phyloP scores from a whole-genome alignment of 805 yeast species.

The Jamesozyma rosinii region DNA sequence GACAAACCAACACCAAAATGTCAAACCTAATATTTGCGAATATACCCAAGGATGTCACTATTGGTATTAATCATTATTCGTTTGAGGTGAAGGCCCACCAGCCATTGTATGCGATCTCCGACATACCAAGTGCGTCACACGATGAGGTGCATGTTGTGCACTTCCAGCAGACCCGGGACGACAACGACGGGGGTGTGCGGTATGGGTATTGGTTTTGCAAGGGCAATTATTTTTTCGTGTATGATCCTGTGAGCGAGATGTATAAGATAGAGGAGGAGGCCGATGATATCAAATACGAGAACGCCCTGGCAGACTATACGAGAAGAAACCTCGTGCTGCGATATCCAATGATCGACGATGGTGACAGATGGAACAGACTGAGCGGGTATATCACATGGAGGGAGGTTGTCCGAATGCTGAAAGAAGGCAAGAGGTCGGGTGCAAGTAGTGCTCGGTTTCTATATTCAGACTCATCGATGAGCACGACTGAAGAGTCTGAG shows the following conservation, averaged over 20 bases:
- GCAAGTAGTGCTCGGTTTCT: neutral
- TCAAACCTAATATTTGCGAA: conserved; percentile 3
- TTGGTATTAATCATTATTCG: conserved; percentile 24
- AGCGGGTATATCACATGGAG: conserved; percentile 12
- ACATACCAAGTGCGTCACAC: conserved; percentile 12
- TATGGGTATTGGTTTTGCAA: conserved; percentile 28
- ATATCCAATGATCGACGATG: conserved; percentile 19
- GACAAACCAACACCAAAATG: no score
- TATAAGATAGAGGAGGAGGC: conserved; percentile 12
- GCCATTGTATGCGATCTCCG: conserved; percentile 22
- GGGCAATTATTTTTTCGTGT: conserved; percentile 10
- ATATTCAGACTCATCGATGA: conserved; percentile 28
- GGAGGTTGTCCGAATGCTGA: conserved; percentile 4
- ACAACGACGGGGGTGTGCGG: conserved; percentile 11
- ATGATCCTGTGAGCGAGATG: conserved; percentile 10
- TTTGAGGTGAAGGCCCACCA: conserved; percentile 17
- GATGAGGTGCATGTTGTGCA: conserved; percentile 20
- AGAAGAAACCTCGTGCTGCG: conserved; percentile 13
- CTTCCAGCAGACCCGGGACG: conserved; percentile 12
- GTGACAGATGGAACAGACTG: conserved; percentile 14
- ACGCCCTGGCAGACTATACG: conserved; percentile 3
- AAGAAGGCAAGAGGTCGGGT: conserved; percentile 1
- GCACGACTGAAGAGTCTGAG: conserved; percentile 19
- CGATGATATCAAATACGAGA: conserved; percentile 9
- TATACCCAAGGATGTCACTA: conserved; percentile 11